These are phyloP conservation scores for Eimeria praecox DNA, from an alignment of 169 alveolate species.

Conservation along the genomic window DNA sequence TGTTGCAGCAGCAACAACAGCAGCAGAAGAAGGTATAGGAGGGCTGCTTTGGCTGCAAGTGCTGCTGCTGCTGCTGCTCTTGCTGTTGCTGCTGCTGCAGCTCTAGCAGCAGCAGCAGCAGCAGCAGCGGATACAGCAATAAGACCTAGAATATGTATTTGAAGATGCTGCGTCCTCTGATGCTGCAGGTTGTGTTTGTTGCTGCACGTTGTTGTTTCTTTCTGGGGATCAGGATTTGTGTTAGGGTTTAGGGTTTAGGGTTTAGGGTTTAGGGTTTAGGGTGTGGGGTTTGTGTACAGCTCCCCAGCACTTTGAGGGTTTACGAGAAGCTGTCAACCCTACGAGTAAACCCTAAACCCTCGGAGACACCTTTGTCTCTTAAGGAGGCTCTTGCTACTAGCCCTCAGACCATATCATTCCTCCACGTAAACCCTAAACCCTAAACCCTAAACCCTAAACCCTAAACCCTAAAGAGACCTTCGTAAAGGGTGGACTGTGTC, in stretches of 20 bases:
- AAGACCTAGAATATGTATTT: background rate
- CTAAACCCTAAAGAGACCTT: background rate
- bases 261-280: background rate
- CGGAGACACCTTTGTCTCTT: background rate
- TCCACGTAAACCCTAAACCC: slow-evolving; percentile 31
- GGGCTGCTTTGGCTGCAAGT: background rate
- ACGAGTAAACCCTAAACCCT: background rate
- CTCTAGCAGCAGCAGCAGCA: slow-evolving; percentile 3
- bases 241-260: background rate
- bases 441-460: background rate
- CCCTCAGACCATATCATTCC: background rate
- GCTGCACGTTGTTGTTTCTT: background rate
- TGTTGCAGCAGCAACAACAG: background rate
- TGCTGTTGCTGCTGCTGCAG: slow-evolving; percentile 5
- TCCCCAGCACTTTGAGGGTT: background rate
- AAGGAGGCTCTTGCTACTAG: background rate
- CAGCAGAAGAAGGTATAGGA: too few relatives aligned
- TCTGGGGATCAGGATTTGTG: background rate
- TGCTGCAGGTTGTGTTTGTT: background rate
- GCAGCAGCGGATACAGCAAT: background rate
- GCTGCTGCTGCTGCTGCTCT: background rate
- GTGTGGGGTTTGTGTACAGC: slow-evolving; percentile 20
- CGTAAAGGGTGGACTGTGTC: too few relatives aligned
- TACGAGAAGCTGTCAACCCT: background rate
- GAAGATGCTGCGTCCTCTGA: background rate